Base-by-base conservation (phyloP, 306 rosid species). In the Cucumis melo region DNA sequence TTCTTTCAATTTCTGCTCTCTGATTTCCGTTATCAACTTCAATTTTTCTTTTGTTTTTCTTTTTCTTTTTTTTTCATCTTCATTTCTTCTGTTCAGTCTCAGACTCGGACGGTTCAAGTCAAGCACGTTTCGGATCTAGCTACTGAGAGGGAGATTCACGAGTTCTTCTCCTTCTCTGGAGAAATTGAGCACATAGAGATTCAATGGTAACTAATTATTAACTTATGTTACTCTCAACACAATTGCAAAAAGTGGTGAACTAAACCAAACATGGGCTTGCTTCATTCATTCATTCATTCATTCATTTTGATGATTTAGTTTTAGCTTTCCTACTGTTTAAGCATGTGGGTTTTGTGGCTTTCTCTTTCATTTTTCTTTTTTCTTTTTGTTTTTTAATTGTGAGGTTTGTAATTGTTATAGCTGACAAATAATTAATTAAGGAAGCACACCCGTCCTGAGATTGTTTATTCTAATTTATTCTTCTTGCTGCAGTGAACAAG, bases 41-140 rank as follows among this genome's bases (percentile, higher is more conserved):
- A 34, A 17, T 4, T 51, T 71, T 71, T 71, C 56, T 21, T 8
- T 48, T 55, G 1, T 16, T 53, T 53, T 41, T 76, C 2, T 8
- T 75, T 32, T 79, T 14, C 39, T 27, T 48, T 36, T 3, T 16
- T 53, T 53, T 58, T 76, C 5, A 23, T 75, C 50, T 79, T 14
- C 39, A 12, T 56, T 79, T 79, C 23, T 10, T 36, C 58, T 32
- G 4, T 2, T 62, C 32, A 73, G 73, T 72, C 74, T 61, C 86
- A 89, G 96, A 91, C 92, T 20, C 87, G 96, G 75, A 91, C 98
- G 13, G 97, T 91, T 80, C 96, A 91, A 84, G 98, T 91, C 61
- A 84, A 78, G 82, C 88, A 89, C 21, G 79, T 91, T 51, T 91
- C 98, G 85, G 96, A 91, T 93, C 98, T 93, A 79, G 98, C 98